Base-by-base conservation (phyloP, 345 rosid species). In the Microcos paniculata region DNA sequence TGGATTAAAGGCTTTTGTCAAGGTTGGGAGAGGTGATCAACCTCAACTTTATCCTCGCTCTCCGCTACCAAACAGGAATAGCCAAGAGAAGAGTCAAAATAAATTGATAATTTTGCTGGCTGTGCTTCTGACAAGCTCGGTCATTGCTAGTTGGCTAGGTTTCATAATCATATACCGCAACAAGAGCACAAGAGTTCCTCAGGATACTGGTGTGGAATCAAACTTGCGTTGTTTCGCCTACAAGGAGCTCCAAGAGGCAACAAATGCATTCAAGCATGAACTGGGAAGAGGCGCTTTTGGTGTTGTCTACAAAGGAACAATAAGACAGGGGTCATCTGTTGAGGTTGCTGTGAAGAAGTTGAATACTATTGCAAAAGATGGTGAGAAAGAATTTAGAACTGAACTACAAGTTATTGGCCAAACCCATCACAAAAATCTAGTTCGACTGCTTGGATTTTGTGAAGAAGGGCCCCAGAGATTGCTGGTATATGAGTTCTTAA, bases 221-320 rank as follows among this genome's bases (percentile, higher is more conserved):
- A 85, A 79, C 31, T 61, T 80, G 62, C 77, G 43, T 7, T 69
- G 62, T 42, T 86, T 83, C 68, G 63, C 79, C 33, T 86, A 79
- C 73, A 78, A 55, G 12, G 88, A 86, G 61, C 76, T 86, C 43
- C 75, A 33, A 53, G 58, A 53, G 10, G 85, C 84, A 3, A 86
- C 88, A 0, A 28, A 48, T 35, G 80, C 78, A 5, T 86, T 82
- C 74, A 80, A 82, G 62, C 76, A 74, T 49, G 80, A 83, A 48
- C 55, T 86, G n/a, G 89, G 89, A 8, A 76, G 81, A 13, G 87
- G 89, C 15, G 65, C 85, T 18, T 86, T 84, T 18, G 84, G 85
- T 14, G 76, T 58, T 28, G 89, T 84, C 19, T 86, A 82, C 59
- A 82, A 74, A 73, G 87, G 87, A 56, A 46, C 46, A 21, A 31